phyloP scores from a whole-genome alignment of 2,329 filamentous ascomycete genomes.

The Aureobasidium mangrovei region DNA sequence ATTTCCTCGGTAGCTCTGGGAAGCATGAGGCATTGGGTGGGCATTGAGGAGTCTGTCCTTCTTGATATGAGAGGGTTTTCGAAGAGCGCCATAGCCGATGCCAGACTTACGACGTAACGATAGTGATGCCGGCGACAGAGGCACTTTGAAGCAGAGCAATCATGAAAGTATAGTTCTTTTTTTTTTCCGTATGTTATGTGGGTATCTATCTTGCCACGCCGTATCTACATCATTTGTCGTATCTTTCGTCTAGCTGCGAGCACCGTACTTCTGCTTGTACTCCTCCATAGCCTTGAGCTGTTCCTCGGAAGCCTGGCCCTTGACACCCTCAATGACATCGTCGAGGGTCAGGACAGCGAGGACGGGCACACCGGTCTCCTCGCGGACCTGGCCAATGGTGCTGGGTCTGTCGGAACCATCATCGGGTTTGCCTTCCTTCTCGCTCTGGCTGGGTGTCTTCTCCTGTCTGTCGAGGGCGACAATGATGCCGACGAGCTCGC shows the following conservation, averaged over 20 bases:
- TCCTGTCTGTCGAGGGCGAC: conserved; percentile 83
- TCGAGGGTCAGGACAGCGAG: conserved; percentile 74
- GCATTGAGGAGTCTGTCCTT: no score
- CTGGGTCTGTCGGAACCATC: conserved; percentile 63
- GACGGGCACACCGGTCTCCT: conserved; percentile 76
- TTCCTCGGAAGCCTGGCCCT: conserved; percentile 35
- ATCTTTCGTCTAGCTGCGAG: conserved; percentile 17
- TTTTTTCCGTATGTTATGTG: background rate
- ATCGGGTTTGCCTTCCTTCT: conserved; percentile 39
- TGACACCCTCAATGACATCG: conserved; percentile 54
- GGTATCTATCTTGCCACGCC: conserved; percentile 11
- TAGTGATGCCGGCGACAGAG: background rate
- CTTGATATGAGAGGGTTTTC: background rate
- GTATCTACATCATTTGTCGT: background rate
- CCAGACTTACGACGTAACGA: background rate
- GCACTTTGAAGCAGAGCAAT: background rate
- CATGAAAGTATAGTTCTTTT: conserved; percentile 2
- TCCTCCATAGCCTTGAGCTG: conserved; percentile 55
- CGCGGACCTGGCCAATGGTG: conserved; percentile 76
- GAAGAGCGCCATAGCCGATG: background rate
- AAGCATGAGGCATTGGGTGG: background rate
- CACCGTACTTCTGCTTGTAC: conserved; percentile 48
- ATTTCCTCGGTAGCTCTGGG: background rate
- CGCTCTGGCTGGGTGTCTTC: conserved; percentile 54
- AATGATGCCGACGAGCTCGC: conserved; percentile 75